Conservation (phyloP, 805 yeast genomes). For the Pichia cabralensis region DNA sequence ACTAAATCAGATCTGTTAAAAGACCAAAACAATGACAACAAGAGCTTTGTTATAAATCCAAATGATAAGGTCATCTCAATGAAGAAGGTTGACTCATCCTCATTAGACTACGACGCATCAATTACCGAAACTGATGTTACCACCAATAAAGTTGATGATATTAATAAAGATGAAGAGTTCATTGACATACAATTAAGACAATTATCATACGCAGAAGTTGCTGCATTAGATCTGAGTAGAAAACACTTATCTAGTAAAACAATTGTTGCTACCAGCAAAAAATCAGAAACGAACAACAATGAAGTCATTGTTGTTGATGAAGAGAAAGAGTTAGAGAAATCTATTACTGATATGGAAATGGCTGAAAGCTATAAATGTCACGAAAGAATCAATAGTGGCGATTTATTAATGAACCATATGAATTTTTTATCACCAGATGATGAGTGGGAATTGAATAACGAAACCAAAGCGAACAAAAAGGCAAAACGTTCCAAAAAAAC, state of each 20-base stretch:
- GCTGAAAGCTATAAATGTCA: slow-evolving; percentile 14
- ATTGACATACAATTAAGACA: slow-evolving; percentile 36
- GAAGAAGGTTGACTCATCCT: slow-evolving; percentile 15
- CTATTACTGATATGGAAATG: slow-evolving; percentile 25
- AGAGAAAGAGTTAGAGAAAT: slow-evolving; percentile 22
- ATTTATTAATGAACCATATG: too few relatives aligned
- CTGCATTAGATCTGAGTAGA: slow-evolving; percentile 19
- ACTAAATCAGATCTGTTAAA: too few relatives aligned
- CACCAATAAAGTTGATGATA: slow-evolving; percentile 6
- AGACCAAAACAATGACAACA: too few relatives aligned
- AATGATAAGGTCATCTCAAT: slow-evolving; percentile 24
- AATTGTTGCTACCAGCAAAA: not conserved
- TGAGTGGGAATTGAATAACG: too few relatives aligned
- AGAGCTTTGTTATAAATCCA: too few relatives aligned
- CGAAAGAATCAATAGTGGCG: slow-evolving; percentile 7
- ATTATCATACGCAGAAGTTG: slow-evolving; percentile 46
- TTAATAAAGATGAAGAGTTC: slow-evolving; percentile 34
- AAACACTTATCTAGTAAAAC: slow-evolving; percentile 1
- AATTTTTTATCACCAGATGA: too few relatives aligned
- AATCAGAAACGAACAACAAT: not conserved
- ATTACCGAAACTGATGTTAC: not conserved
- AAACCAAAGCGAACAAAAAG: too few relatives aligned
- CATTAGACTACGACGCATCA: slow-evolving; percentile 6
- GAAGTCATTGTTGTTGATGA: slow-evolving; percentile 20
- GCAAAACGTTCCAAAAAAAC: too few relatives aligned